These are phyloP conservation scores for Diversispora eburnea DNA, from an alignment of 192 early-diverging fungal genomes.

Conservation along the genomic window DNA sequence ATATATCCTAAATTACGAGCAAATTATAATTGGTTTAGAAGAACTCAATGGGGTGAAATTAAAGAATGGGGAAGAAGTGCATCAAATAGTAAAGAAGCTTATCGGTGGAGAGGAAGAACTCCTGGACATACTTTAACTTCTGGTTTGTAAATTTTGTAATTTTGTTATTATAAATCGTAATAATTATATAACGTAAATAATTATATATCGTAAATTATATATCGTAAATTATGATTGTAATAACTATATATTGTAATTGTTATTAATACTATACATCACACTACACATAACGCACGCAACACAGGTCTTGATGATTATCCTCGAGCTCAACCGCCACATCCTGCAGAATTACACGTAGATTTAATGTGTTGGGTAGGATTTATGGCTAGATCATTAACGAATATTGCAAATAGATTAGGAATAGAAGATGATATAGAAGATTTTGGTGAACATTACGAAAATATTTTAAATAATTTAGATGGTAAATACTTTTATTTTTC, in stretches of 20 bases:
- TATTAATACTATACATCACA: too few species aligned
- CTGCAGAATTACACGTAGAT: slow-evolving; percentile 76
- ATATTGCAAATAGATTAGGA: slow-evolving; percentile 56
- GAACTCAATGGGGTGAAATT: slow-evolving; percentile 69
- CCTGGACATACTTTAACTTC: slow-evolving; percentile 81
- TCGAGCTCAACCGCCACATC: slow-evolving; percentile 65
- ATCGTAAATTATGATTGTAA: not conserved
- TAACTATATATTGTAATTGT: not conserved
- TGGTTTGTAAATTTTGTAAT: slow-evolving; percentile 36
- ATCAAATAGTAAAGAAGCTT: slow-evolving; percentile 57
- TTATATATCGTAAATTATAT: not conserved
- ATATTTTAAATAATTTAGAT: slow-evolving; percentile 55
- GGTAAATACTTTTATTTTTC: slow-evolving; percentile 50
- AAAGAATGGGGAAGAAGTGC: slow-evolving; percentile 46
- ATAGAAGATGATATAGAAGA: slow-evolving; percentile 55
- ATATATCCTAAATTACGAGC: slow-evolving; percentile 62
- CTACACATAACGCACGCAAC: not conserved
- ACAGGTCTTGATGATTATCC: slow-evolving; percentile 91
- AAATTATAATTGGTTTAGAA: slow-evolving; percentile 78
- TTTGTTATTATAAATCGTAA: not conserved
- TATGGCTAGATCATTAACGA: slow-evolving; percentile 50
- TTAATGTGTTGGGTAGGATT: slow-evolving; percentile 75
- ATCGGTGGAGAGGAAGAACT: slow-evolving; percentile 87
- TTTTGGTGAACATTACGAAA: slow-evolving; percentile 49
- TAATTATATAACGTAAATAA: too few species aligned